Evolutionary conservation across 2,329 filamentous ascomycete species (phyloP).

Genomic region (Paraphoma sp.): DNA sequence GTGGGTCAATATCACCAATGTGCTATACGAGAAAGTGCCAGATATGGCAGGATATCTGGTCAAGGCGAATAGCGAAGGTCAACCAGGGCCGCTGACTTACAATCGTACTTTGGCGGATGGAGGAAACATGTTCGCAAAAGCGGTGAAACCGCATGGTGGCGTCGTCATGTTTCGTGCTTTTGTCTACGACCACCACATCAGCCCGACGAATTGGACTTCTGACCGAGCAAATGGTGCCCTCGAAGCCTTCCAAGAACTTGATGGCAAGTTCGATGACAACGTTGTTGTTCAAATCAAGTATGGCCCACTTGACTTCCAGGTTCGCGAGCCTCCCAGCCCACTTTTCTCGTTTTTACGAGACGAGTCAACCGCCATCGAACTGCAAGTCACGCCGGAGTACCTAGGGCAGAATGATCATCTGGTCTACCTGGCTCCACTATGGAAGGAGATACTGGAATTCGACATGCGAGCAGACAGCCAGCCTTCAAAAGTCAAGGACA

Average conservation of each 20-base stretch:
- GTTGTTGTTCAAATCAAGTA: constrained; percentile 77
- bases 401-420: constrained; percentile 73
- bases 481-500: constrained; percentile 64
- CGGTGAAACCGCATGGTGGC: constrained; percentile 91
- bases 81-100: constrained; percentile 73
- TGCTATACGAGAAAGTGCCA: constrained; percentile 67
- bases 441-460: constrained; percentile 72
- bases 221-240: constrained; percentile 75
- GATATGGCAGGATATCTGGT: constrained; percentile 74
- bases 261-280: constrained; percentile 72
- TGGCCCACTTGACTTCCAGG: constrained; percentile 76
- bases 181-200: constrained; percentile 67
- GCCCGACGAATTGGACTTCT: constrained; percentile 66
- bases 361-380: constrained; percentile 64
- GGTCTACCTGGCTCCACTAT: constrained; percentile 71
- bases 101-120: constrained; percentile 72
- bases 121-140: constrained; percentile 77
- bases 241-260: constrained; percentile 69
- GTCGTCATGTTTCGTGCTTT: constrained; percentile 78
- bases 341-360: constrained; percentile 63
- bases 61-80: constrained; percentile 76
- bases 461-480: constrained; percentile 68
- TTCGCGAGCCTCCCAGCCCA: constrained; percentile 71
- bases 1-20: constrained; percentile 67
- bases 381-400: constrained; percentile 74